These are phyloP conservation scores for Elongisporangium undulatum DNA, from an alignment of 352 stramenopile genomes.

Conservation along the genomic window DNA sequence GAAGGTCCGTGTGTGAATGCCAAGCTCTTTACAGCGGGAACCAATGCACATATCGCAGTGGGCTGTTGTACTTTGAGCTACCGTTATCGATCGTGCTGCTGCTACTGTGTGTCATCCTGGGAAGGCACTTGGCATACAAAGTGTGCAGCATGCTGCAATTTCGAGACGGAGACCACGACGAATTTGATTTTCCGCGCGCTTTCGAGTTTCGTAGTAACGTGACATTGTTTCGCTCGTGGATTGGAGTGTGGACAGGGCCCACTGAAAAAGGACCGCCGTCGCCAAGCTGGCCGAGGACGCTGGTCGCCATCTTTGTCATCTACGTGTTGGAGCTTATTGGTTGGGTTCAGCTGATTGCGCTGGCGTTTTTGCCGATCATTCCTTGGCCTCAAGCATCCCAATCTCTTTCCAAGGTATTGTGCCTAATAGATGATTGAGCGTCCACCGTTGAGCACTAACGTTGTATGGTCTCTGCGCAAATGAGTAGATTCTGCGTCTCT, in stretches of 20 bases:
- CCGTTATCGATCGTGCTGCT: conserved; percentile 34
- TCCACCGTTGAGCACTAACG: not conserved
- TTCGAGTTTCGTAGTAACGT: not conserved
- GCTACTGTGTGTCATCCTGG: conserved; percentile 28
- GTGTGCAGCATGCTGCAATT: conserved; percentile 32
- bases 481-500: conserved; percentile 24
- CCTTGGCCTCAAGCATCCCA: conserved; percentile 37
- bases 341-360: conserved; percentile 39
- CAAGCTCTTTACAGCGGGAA: conserved; percentile 37
- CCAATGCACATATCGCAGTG: conserved; percentile 37
- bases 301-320: conserved; percentile 6
- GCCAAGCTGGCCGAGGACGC: conserved; percentile 11
- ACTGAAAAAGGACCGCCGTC: conserved; percentile 22
- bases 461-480: not conserved
- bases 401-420: conserved; percentile 26
- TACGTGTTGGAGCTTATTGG: conserved; percentile 36
- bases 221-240: not conserved
- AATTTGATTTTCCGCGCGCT: conserved; percentile 43
- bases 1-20: conserved; percentile 28
- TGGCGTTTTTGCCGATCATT: conserved; percentile 45
- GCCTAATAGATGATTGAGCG: not conserved
- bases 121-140: conserved; percentile 20
- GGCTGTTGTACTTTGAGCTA: conserved; percentile 47
- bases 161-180: conserved; percentile 14
- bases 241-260: conserved; percentile 36